A percentile compares a stretch with the other conserved stretches of the same genome.
These are phyloP conservation scores for Trapa bicornis DNA, from an alignment of 345 rosid genomes.

Conservation along the genomic window DNA sequence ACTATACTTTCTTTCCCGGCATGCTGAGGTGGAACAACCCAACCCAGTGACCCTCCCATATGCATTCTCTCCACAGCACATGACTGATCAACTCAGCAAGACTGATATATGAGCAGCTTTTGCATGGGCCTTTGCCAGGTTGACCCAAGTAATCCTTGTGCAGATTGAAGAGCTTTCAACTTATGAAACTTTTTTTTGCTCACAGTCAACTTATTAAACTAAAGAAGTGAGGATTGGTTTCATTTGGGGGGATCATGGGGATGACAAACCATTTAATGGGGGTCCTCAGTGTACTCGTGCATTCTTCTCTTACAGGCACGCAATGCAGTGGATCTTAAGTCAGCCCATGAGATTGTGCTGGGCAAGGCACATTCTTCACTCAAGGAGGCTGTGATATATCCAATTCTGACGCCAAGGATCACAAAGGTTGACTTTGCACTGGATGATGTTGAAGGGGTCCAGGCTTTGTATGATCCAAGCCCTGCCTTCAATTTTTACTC, in stretches of 20 bases:
- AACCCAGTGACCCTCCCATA: constrained; percentile 44
- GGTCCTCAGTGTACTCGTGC: constrained; percentile 65
- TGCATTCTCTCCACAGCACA: constrained; percentile 37
- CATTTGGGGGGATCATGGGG: constrained; percentile 57
- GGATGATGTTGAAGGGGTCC: constrained; percentile 73
- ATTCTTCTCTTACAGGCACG: constrained; percentile 57
- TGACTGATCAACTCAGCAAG: constrained; percentile 35
- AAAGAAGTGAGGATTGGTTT: constrained; percentile 69
- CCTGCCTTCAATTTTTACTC: constrained; percentile 53
- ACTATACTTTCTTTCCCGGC: constrained; percentile 51
- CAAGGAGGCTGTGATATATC: constrained; percentile 81
- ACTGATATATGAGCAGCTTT: constrained; percentile 36
- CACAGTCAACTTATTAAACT: background rate
- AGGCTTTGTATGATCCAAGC: constrained; percentile 60
- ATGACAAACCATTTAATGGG: constrained; percentile 79
- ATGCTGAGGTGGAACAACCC: constrained; percentile 54
- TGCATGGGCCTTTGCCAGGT: constrained; percentile 43
- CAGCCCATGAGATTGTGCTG: constrained; percentile 80
- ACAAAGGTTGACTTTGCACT: constrained; percentile 47
- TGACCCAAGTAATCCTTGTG: constrained; percentile 72
- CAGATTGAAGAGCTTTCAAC: constrained; percentile 36
- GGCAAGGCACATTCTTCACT: constrained; percentile 74
- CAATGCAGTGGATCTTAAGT: constrained; percentile 75
- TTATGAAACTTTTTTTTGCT: background rate
- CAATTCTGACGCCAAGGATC: constrained; percentile 54